Conservation (phyloP, 139 green algal genomes). For the Raphidocelis subcapitata region DNA sequence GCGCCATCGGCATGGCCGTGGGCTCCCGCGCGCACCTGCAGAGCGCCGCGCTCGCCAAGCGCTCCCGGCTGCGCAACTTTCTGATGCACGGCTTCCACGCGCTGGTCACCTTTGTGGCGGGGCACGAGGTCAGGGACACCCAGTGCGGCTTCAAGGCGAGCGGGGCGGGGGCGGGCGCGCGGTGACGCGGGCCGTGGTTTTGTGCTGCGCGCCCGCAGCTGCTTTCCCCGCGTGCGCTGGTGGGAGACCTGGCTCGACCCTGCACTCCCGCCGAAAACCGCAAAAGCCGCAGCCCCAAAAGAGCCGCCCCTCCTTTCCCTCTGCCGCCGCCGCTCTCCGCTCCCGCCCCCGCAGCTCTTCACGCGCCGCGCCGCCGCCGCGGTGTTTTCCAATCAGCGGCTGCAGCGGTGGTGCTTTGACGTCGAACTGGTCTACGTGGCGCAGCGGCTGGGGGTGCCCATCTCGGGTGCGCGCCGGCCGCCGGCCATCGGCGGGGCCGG, state of each 20-base stretch:
- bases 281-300: no score
- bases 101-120: conserved; percentile 79
- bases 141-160: conserved; percentile 96
- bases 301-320: not conserved
- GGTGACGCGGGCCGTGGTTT: not conserved
- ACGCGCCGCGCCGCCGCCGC: conserved; percentile 69
- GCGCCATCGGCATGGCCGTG: conserved; percentile 43
- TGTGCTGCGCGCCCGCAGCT: not conserved
- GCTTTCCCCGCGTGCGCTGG: no score
- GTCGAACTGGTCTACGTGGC: conserved; percentile 93
- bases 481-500: not conserved
- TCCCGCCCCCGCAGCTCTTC: conserved; percentile 87
- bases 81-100: conserved; percentile 91
- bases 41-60: conserved; percentile 54
- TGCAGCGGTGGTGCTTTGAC: conserved; percentile 98
- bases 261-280: no score
- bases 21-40: conserved; percentile 77
- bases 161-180: no score
- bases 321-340: not conserved
- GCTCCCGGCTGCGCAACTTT: conserved; percentile 75
- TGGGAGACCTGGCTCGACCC: no score
- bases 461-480: conserved; percentile 43
- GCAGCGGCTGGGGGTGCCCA: conserved; percentile 63
- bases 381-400: conserved; percentile 86
- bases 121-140: conserved; percentile 70